Conservation (phyloP, 768 basidiomycete genomes). For the Xerocomus brunneocitrinus region DNA sequence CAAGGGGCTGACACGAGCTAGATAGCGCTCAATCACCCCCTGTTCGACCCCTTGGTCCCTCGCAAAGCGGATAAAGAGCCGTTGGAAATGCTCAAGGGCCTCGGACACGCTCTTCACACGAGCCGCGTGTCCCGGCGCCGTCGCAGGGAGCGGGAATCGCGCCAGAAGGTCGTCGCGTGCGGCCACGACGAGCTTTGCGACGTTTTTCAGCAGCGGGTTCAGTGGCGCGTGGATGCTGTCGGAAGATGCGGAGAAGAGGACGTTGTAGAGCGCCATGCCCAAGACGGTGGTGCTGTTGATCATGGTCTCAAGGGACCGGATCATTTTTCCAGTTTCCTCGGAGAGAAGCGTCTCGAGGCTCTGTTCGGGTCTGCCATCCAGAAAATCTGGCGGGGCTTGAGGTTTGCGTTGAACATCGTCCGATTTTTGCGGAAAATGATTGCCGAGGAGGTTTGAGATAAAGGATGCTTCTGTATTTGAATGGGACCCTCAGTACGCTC, state of each 20-base stretch:
- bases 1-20: background rate
- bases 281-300: background rate
- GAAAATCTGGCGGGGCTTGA: background rate
- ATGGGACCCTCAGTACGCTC: too few relatives aligned
- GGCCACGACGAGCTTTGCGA: background rate
- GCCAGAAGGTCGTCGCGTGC: constrained; percentile 3
- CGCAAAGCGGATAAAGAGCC: background rate
- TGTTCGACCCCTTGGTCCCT: background rate
- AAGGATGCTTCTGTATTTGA: background rate
- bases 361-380: background rate
- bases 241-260: background rate
- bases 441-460: background rate
- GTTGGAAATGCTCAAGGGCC: background rate
- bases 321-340: constrained; percentile 1
- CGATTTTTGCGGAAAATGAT: background rate
- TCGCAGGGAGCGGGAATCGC: constrained; percentile 5
- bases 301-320: constrained; percentile 4
- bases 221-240: background rate
- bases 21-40: constrained; percentile 1
- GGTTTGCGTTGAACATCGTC: background rate
- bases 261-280: background rate
- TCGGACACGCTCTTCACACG: background rate
- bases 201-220: background rate
- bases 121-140: constrained; percentile 9
- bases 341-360: background rate